These are phyloP conservation scores for Wickerhamomyces pijperi DNA, from an alignment of 805 yeast species.

Conservation along the genomic window DNA sequence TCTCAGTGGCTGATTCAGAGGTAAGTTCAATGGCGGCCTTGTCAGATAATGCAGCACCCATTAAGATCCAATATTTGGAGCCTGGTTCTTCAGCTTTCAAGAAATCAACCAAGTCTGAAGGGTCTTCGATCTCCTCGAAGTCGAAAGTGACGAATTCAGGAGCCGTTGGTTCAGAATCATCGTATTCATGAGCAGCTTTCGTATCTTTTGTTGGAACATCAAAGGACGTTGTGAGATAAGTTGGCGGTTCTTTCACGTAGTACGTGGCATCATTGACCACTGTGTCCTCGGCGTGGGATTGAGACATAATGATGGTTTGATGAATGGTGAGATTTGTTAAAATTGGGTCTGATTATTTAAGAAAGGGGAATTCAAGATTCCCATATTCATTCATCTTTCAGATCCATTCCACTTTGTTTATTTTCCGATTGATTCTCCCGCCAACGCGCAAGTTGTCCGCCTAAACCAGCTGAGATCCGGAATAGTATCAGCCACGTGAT, in stretches of 20 bases:
- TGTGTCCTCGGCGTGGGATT: slow-evolving; percentile 4
- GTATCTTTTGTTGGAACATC: slow-evolving; percentile 56
- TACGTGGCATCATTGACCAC: slow-evolving; percentile 5
- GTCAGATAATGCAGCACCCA: slow-evolving; percentile 71
- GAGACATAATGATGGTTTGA: neutral
- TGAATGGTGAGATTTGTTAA: too few species aligned
- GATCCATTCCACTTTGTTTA: too few species aligned
- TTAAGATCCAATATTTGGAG: slow-evolving; percentile 71
- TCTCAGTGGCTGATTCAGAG: neutral
- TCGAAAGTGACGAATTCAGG: slow-evolving; percentile 84
- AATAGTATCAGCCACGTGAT: too few species aligned
- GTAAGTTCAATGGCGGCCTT: slow-evolving; percentile 40
- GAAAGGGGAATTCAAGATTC: too few species aligned
- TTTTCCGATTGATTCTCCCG: too few species aligned
- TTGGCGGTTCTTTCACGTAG: slow-evolving; percentile 4
- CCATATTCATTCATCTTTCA: too few species aligned
- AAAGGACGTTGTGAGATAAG: slow-evolving; percentile 7
- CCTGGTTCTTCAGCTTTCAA: slow-evolving; percentile 73
- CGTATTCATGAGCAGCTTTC: slow-evolving; percentile 16
- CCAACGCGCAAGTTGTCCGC: too few species aligned
- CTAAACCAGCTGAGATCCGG: too few species aligned
- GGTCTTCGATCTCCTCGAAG: slow-evolving; percentile 77
- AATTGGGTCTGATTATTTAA: too few species aligned
- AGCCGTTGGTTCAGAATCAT: slow-evolving; percentile 12
- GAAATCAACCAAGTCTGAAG: slow-evolving; percentile 68